Conservation (phyloP, 352 stramenopile genomes). For the Globisporangium nagaii region DNA sequence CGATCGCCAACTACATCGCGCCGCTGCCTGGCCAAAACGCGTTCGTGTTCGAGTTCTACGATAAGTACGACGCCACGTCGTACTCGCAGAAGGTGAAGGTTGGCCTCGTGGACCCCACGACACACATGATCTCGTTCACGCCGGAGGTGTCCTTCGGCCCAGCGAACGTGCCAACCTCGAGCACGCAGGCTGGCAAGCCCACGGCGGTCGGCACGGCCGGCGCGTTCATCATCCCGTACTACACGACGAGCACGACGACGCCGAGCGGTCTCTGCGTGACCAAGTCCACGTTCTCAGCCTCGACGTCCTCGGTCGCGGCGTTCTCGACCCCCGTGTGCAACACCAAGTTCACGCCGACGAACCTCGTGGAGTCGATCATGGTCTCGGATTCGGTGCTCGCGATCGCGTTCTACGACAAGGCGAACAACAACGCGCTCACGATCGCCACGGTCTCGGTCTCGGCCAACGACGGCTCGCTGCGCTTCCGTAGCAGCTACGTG, state of each 20-base stretch:
- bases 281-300: constrained; percentile 19
- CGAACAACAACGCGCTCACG: constrained; percentile 56
- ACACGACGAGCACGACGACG: constrained; percentile 14
- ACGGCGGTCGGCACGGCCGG: constrained; percentile 17
- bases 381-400: constrained; percentile 35
- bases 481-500: constrained; percentile 46
- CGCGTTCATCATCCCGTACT: constrained; percentile 53
- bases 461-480: constrained; percentile 14
- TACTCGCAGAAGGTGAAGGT: constrained; percentile 37
- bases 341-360: constrained; percentile 27
- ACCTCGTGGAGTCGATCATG: constrained; percentile 36
- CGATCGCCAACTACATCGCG: constrained; percentile 32
- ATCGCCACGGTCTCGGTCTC: constrained; percentile 27
- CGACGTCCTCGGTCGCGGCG: constrained; percentile 8
- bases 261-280: constrained; percentile 40
- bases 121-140: constrained; percentile 26
- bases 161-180: constrained; percentile 16
- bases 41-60: constrained; percentile 51
- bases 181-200: constrained; percentile 32
- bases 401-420: constrained; percentile 47
- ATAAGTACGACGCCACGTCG: constrained; percentile 13
- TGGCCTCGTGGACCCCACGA: constrained; percentile 23
- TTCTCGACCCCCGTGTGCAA: constrained; percentile 41
- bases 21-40: constrained; percentile 19
- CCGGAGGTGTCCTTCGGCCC: constrained; percentile 30